Percentiles rank a stretch among this genome's conserved stretches.
phyloP scores from a whole-genome alignment of 2,329 filamentous ascomycete species.

The Tympanopsis confertula region DNA sequence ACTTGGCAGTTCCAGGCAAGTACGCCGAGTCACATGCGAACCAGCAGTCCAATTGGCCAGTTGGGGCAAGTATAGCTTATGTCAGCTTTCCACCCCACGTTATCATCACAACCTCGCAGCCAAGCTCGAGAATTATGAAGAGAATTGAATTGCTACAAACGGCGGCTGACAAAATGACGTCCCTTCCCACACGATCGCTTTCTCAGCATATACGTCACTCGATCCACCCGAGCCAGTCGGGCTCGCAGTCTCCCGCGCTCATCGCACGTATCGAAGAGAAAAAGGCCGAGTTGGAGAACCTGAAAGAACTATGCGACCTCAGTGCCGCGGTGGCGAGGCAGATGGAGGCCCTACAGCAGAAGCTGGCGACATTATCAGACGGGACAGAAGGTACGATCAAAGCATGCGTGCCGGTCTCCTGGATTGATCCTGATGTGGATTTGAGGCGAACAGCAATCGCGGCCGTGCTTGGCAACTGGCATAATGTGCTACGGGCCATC shows the following conservation, averaged over 20 bases:
- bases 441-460: constrained; percentile 52
- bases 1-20: too few species aligned
- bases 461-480: constrained; percentile 77
- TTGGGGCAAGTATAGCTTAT: too few species aligned
- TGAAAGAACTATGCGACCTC: constrained; percentile 67
- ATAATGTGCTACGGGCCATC: constrained; percentile 73
- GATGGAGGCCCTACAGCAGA: constrained; percentile 73
- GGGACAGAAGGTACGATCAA: constrained; percentile 60
- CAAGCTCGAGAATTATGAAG: too few species aligned
- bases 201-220: constrained; percentile 58
- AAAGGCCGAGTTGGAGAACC: constrained; percentile 68
- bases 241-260: constrained; percentile 54
- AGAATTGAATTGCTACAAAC: too few species aligned
- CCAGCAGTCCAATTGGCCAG: too few species aligned
- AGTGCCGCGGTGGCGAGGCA: constrained; percentile 69
- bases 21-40: too few species aligned
- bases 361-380: constrained; percentile 65
- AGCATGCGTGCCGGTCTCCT: background rate
- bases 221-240: constrained; percentile 30
- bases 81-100: too few species aligned
- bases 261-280: constrained; percentile 74
- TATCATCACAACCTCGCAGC: too few species aligned
- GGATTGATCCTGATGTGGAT: constrained; percentile 6
- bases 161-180: too few species aligned
- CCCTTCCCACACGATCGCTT: constrained; percentile 42